Conservation (phyloP, 345 rosid species). For the Populus davidiana region DNA sequence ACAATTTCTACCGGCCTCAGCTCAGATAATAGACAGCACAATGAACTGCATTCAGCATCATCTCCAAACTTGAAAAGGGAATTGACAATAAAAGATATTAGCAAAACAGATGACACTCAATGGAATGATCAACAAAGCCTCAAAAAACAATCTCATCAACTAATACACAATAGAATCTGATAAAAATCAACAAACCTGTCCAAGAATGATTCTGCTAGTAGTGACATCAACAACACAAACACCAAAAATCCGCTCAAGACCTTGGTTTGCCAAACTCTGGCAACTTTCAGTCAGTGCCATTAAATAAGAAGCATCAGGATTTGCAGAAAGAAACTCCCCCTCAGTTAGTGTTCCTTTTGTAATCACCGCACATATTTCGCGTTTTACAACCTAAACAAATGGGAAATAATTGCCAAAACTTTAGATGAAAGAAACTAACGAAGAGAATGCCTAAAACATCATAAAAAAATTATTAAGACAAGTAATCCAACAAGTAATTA, state of each 20-base stretch:
- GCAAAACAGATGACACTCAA: background rate
- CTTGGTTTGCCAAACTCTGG: constrained; percentile 29
- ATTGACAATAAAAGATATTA: constrained; percentile 11
- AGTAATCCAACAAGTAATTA: background rate
- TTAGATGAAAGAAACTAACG: background rate
- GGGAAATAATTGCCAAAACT: constrained; percentile 17
- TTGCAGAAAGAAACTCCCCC: constrained; percentile 76
- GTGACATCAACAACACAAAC: constrained; percentile 88
- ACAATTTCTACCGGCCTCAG: constrained; percentile 91
- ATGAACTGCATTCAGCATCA: constrained; percentile 73
- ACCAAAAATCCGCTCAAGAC: constrained; percentile 53
- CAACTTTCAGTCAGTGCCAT: constrained; percentile 76
- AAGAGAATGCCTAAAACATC: background rate
- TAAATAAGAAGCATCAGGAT: constrained; percentile 87
- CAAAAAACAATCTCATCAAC: background rate
- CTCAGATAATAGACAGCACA: constrained; percentile 79
- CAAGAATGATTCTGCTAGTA: constrained; percentile 76
- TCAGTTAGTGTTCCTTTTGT: constrained; percentile 92
- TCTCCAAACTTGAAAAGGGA: constrained; percentile 60
- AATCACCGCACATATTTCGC: constrained; percentile 88
- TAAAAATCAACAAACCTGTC: constrained; percentile 56
- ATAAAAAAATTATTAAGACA: background rate
- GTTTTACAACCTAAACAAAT: constrained; percentile 83
- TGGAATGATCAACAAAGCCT: background rate
- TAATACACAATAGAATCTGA: constrained; percentile 1